These are phyloP conservation scores for Acorus calamus DNA, from an alignment of 106 monocot species.

Conservation along the genomic window DNA sequence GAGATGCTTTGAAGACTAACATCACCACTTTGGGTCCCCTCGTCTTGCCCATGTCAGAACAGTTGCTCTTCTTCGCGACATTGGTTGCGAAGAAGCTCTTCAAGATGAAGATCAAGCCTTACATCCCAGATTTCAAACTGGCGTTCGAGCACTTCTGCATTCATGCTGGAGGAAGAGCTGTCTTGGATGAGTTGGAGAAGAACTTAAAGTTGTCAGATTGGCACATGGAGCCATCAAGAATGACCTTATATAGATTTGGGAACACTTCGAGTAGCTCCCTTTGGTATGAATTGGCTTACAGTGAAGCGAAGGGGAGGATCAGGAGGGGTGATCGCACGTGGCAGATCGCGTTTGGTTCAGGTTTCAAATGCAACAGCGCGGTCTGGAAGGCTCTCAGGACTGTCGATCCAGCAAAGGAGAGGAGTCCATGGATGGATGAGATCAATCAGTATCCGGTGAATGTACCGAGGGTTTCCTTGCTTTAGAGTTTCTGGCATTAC, in stretches of 20 bases:
- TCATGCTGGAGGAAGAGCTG: background rate
- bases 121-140: conserved; percentile 18
- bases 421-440: too few species aligned
- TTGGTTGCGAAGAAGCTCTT: conserved; percentile 46
- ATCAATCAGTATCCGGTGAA: too few species aligned
- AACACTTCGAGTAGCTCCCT: background rate
- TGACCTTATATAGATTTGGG: background rate
- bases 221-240: conserved; percentile 5
- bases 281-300: conserved; percentile 1
- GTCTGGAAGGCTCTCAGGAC: conserved; percentile 1
- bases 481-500: background rate
- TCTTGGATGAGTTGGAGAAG: conserved; percentile 3
- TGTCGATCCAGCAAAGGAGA: background rate
- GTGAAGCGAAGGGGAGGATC: background rate
- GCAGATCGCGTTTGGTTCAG: background rate
- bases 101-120: conserved; percentile 63
- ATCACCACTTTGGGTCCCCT: background rate
- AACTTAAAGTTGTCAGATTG: background rate
- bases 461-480: conserved; percentile 15
- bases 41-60: too few species aligned
- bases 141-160: conserved; percentile 4
- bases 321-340: background rate
- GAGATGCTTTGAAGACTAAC: too few species aligned
- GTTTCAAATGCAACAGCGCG: background rate
- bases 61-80: conserved; percentile 17